Percentiles rank a stretch among this genome's conserved stretches.
phyloP scores from a whole-genome alignment of 2,329 filamentous ascomycete genomes.

The Pseudocercospora macadamiae region DNA sequence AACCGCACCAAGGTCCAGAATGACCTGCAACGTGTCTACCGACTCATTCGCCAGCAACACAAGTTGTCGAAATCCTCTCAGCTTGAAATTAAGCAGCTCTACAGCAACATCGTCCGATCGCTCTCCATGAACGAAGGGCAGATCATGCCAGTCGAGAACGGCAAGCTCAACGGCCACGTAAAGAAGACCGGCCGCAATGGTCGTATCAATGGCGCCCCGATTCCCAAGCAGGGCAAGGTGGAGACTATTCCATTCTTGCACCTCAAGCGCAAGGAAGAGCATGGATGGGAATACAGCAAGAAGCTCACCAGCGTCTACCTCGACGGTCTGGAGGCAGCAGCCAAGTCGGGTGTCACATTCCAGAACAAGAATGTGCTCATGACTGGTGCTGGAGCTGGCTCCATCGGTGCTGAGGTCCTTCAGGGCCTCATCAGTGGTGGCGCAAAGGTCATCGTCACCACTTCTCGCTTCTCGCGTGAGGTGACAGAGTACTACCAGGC shows the following conservation, averaged over 20 bases:
- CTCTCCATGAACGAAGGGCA: constrained; percentile 98
- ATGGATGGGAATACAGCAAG: constrained; percentile 99
- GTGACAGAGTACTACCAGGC: constrained; percentile 99
- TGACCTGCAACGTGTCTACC: constrained; percentile 92
- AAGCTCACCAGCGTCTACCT: constrained; percentile 93
- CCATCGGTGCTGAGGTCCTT: constrained; percentile 94
- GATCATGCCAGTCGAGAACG: constrained; percentile 86
- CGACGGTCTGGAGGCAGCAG: constrained; percentile 86
- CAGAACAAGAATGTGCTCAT: constrained; percentile 95
- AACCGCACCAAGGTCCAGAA: constrained; percentile 98
- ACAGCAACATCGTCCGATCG: constrained; percentile 90
- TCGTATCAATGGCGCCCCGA: constrained; percentile 50
- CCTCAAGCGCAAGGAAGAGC: constrained; percentile 87
- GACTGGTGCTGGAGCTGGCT: constrained; percentile 97
- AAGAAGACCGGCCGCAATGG: constrained; percentile 57
- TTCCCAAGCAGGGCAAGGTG: constrained; percentile 78
- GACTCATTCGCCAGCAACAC: constrained; percentile 97
- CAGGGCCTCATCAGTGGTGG: constrained; percentile 96
- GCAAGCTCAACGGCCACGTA: constrained; percentile 62
- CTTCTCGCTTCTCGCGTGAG: constrained; percentile 92
- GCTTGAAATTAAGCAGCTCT: constrained; percentile 92
- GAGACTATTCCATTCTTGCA: constrained; percentile 98
- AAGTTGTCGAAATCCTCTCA: constrained; percentile 96
- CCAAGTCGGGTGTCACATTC: constrained; percentile 85
- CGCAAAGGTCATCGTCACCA: constrained; percentile 95